phyloP scores from a whole-genome alignment of 2,329 filamentous ascomycete species.

The Fusarium palustre region DNA sequence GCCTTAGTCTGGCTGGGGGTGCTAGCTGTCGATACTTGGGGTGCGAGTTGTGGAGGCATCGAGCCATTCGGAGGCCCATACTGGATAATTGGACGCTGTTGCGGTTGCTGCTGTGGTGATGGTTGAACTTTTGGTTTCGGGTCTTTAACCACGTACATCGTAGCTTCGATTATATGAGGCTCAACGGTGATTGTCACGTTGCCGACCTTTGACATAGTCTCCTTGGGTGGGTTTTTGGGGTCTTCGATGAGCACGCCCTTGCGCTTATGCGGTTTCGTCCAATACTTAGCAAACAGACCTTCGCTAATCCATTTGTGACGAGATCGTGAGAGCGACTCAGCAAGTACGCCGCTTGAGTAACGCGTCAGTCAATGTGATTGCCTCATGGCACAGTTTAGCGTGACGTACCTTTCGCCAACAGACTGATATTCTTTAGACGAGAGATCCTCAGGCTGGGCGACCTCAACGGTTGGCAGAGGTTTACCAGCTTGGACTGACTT shows the following conservation, averaged over 20 bases:
- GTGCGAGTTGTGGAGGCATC: slow-evolving; percentile 66
- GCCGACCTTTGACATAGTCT: slow-evolving; percentile 79
- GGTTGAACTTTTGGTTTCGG: slow-evolving; percentile 61
- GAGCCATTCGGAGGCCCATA: slow-evolving; percentile 73
- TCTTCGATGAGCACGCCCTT: slow-evolving; percentile 74
- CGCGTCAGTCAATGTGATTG: slow-evolving; percentile 37
- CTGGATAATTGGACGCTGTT: slow-evolving; percentile 68
- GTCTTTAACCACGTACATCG: slow-evolving; percentile 78
- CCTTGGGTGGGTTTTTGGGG: slow-evolving; percentile 74
- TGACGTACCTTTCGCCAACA: slow-evolving; percentile 74
- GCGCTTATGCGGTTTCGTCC: slow-evolving; percentile 77
- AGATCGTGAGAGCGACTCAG: slow-evolving; percentile 78
- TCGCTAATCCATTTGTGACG: slow-evolving; percentile 78
- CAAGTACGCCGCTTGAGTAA: slow-evolving; percentile 73
- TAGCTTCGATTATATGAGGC: slow-evolving; percentile 82
- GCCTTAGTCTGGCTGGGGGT: slow-evolving; percentile 38
- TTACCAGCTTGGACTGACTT: slow-evolving; percentile 72
- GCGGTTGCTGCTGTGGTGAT: slow-evolving; percentile 47
- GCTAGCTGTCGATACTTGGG: slow-evolving; percentile 46
- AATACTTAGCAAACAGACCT: slow-evolving; percentile 81
- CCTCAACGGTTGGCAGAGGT: slow-evolving; percentile 76
- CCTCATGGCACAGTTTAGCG: neutral
- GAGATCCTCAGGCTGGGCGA: slow-evolving; percentile 73
- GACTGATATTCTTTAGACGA: slow-evolving; percentile 76
- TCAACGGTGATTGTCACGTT: slow-evolving; percentile 80